phyloP scores from a whole-genome alignment of 2,329 filamentous ascomycete species.

The Fusarium robinianum region DNA sequence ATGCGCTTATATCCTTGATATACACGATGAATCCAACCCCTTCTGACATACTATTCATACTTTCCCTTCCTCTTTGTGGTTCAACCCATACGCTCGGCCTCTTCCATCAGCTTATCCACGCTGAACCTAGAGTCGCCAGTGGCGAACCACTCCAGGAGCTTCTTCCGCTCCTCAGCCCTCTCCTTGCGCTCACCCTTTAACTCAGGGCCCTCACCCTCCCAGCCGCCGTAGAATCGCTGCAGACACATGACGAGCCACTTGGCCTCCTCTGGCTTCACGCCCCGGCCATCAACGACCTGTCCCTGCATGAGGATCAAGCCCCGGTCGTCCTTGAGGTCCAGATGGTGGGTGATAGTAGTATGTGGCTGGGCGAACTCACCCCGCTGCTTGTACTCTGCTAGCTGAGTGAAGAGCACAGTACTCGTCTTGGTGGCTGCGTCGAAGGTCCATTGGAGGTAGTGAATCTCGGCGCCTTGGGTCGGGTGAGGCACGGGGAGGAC shows the following conservation, averaged over 20 bases:
- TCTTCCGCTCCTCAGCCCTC: conserved; percentile 65
- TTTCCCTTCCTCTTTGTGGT: not conserved
- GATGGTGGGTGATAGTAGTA: conserved; percentile 90
- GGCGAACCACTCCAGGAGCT: conserved; percentile 80
- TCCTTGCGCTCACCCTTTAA: conserved; percentile 51
- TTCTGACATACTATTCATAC: not conserved
- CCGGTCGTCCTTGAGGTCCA: conserved; percentile 74
- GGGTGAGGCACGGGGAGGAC: conserved; percentile 81
- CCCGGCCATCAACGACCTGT: conserved; percentile 72
- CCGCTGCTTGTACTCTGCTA: conserved; percentile 89
- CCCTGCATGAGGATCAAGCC: conserved; percentile 88
- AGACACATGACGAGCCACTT: conserved; percentile 89
- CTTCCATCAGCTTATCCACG: conserved; percentile 83
- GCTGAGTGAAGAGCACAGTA: conserved; percentile 88
- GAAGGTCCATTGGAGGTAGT: conserved; percentile 96
- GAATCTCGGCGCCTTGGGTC: conserved; percentile 79
- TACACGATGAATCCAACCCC: not conserved
- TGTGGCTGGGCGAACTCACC: conserved; percentile 91
- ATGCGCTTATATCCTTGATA: conserved; percentile 1
- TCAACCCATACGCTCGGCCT: conserved; percentile 78
- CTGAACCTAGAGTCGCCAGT: conserved; percentile 78
- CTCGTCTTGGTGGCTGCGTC: conserved; percentile 66
- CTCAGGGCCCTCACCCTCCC: conserved; percentile 52
- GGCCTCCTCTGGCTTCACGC: conserved; percentile 79
- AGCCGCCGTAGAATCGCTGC: conserved; percentile 87